Base-by-base conservation (phyloP, 768 basidiomycete genomes). In the Xerocomus spinulosus region DNA sequence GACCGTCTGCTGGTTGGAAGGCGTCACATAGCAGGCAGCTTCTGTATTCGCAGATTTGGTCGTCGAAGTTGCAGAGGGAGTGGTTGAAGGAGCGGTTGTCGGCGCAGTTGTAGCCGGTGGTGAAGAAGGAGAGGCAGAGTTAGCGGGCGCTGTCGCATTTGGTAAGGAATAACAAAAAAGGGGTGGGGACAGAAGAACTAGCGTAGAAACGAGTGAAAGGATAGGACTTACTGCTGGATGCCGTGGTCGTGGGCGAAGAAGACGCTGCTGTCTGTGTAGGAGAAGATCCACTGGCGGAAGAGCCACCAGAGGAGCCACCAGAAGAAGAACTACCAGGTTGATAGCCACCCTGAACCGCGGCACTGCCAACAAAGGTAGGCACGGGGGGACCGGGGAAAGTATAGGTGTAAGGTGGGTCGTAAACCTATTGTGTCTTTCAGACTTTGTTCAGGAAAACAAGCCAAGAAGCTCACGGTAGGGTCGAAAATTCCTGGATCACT, bases 401-500 rank as follows among this genome's bases (percentile, higher is more conserved):
- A 51, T 83, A 83, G 5, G 48, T 55, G 23, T 61, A 20, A 5
- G 60, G 61, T 2, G 68, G 60, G 46, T 67, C 49, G 40, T 70
- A 69, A 25, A 72, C 43, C 59, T 66, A 41, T 23, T 44, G 8
- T 3, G 12, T 20, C 1, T 23, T 8, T 58, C 50, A 46, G 26
- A 35, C 17, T 10, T 23, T 15, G 23, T 25, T 24, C 40, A 33
- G 18, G 29, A 5, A 46, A 7, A 7, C 1, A 42, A 9, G 13
- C 13, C 1, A 10, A 24, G 17, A 18, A 4, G 36, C 68, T 53
- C 55, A 76, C 77, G 34, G 68, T 57, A 13, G 75, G 71, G 53
- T 72, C 77, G 49, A 75, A 75, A 58, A 90, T 83, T 41, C 88
- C 87, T 5, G 85, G 77, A 51, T 88, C 85, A 38, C 56, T 70